Conservation (phyloP, 192 early-diverging fungal genomes). For the Nowakowskiella sp. region DNA sequence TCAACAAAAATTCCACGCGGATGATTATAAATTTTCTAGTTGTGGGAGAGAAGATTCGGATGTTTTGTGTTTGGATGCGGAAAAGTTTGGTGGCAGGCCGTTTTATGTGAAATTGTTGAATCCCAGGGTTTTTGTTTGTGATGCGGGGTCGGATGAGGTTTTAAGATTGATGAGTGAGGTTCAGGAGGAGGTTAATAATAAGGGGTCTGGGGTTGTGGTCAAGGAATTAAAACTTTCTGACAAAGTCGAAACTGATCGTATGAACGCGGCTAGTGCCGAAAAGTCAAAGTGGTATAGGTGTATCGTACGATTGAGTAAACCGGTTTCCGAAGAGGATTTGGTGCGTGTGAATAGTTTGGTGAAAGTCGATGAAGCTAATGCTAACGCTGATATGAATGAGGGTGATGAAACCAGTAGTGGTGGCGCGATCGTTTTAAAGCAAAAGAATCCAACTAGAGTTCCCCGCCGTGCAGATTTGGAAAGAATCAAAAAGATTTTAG, state of each 20-base stretch:
- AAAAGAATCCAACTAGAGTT: constrained; percentile 41
- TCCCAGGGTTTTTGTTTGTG: constrained; percentile 43
- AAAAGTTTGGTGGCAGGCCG: too few species aligned
- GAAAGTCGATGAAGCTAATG: constrained; percentile 15
- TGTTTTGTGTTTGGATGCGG: constrained; percentile 85
- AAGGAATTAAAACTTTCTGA: background rate
- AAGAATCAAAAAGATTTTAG: constrained; percentile 37
- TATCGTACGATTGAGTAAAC: background rate
- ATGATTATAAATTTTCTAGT: constrained; percentile 71
- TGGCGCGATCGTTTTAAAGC: constrained; percentile 28
- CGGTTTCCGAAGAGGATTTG: background rate
- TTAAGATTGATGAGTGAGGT: constrained; percentile 17
- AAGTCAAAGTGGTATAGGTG: constrained; percentile 40
- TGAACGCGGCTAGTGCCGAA: constrained; percentile 38
- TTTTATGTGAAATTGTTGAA: constrained; percentile 86
- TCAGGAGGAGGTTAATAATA: constrained; percentile 29
- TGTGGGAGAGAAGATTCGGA: constrained; percentile 91
- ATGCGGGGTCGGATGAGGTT: constrained; percentile 1
- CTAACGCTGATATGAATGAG: constrained; percentile 11
- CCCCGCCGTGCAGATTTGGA: constrained; percentile 34
- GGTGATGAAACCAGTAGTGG: constrained; percentile 13
- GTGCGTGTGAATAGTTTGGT: constrained; percentile 20
- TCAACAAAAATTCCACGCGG: constrained; percentile 43
- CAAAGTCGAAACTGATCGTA: constrained; percentile 25
- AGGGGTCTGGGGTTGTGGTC: constrained; percentile 13